Base-by-base conservation (phyloP, 179 eudicot genomes). In the Sideroxylon spinosum region DNA sequence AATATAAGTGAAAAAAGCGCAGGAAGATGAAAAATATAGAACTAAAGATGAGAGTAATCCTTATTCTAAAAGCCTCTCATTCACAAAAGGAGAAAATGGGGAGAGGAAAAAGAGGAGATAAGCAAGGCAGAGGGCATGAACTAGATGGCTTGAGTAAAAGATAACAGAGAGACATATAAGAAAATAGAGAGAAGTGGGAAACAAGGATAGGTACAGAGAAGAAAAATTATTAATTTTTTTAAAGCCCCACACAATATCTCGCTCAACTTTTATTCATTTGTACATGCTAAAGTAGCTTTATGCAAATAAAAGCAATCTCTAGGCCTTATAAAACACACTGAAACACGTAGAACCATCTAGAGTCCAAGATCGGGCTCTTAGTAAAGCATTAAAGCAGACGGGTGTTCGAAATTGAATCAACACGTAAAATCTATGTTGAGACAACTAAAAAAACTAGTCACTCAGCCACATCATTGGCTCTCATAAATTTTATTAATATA, bases 261-360 rank as follows among this genome's bases (percentile, higher is more conserved):
- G 17, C 22, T 26, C 20, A 62, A 71, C 52, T 28, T 71, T 13
- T 71, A 49, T 49, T 71, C 74, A 53, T 48, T 13, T 52, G 74
- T 12, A 23, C 8, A 10, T 19, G 56, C 7, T 37, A 46, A 20
- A 37, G 23, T 68, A 46, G 11, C 52, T 9, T 20, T 61, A 61
- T 61, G 20, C 1, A 61, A 61, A 61, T 61, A 61, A 61, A 61
- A 5, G 6, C 74, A 8, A 64, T 46, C 19, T 29, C 52, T 6
- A 37, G 7, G 13, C 37, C 37, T 22, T 5, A 53, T n/a, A 53
- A 55, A 28, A 17, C 46, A 25, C 13, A 60, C 62, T 55, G 8
- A 72, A 72, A 53, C 29, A 53, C n/a, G n/a, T 53, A 53, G 75
- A 55, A 72, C 22, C 63, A 55, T 26, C 63, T 28, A 19, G 48